phyloP scores from a whole-genome alignment of 768 basidiomycete genomes.

The Boletus eberwhitei region DNA sequence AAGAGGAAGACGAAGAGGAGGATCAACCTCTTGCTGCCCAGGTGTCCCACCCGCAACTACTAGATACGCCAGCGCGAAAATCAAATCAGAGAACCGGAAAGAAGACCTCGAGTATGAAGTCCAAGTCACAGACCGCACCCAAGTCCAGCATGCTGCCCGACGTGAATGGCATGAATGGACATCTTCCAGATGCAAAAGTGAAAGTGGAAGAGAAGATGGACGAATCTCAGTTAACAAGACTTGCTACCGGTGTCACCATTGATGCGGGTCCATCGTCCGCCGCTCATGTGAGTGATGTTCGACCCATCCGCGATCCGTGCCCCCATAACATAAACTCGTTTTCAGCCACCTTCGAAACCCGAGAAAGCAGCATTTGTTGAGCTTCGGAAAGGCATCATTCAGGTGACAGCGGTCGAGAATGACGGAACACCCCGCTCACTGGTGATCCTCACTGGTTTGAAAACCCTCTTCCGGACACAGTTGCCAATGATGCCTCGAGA shows the following conservation, averaged over 20 bases:
- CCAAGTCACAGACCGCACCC: slow-evolving; percentile 57
- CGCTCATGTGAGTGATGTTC: slow-evolving; percentile 41
- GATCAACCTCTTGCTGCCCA: slow-evolving; percentile 54
- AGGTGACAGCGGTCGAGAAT: slow-evolving; percentile 81
- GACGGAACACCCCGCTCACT: slow-evolving; percentile 71
- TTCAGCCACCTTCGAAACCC: slow-evolving; percentile 51
- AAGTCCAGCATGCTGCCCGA: slow-evolving; percentile 39
- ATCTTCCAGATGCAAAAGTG: slow-evolving; percentile 48
- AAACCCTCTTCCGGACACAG: slow-evolving; percentile 95
- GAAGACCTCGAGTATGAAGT: slow-evolving; percentile 54
- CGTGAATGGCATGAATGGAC: slow-evolving; percentile 43
- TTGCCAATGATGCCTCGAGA: slow-evolving; percentile 98
- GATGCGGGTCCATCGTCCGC: slow-evolving; percentile 53
- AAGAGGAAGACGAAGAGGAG: slow-evolving; percentile 57
- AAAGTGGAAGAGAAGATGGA: slow-evolving; percentile 81
- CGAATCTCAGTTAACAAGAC: slow-evolving; percentile 67
- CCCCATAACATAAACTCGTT: slow-evolving; percentile 5
- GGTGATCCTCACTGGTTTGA: slow-evolving; percentile 89
- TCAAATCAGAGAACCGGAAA: slow-evolving; percentile 48
- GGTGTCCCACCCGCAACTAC: slow-evolving; percentile 31
- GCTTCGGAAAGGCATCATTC: slow-evolving; percentile 77
- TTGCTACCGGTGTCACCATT: slow-evolving; percentile 78
- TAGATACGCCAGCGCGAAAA: slow-evolving; percentile 32
- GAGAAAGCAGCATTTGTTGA: slow-evolving; percentile 83
- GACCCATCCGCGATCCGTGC: neutral